Conservation (phyloP, 2,329 filamentous ascomycete species). For the Scedosporium dehoogii region DNA sequence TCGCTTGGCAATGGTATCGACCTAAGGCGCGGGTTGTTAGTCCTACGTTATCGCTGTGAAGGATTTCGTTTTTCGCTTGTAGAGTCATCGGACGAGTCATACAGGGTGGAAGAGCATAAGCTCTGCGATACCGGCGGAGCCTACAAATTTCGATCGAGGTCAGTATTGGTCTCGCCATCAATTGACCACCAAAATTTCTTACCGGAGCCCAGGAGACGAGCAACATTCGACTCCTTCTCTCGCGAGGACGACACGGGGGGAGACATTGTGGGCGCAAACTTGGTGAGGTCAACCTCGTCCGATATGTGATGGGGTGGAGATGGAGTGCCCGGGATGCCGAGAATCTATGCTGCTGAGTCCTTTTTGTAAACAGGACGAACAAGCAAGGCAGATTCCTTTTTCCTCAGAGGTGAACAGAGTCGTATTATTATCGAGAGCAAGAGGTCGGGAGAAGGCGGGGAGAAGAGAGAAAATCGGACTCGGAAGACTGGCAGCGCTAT, state of each 20-base stretch:
- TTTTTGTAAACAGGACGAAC: background rate
- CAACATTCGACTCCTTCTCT: conserved; percentile 79
- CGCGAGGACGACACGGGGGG: conserved; percentile 20
- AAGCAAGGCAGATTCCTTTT: background rate
- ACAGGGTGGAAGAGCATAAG: conserved; percentile 88
- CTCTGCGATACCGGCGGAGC: conserved; percentile 86
- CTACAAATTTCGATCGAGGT: conserved; percentile 32
- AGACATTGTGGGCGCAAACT: conserved; percentile 2
- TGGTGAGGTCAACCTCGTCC: background rate
- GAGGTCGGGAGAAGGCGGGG: conserved; percentile 2
- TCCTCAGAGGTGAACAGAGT: background rate
- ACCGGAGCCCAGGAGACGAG: conserved; percentile 89
- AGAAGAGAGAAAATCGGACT: conserved; percentile 1
- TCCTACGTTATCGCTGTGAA: background rate
- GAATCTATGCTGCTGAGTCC: background rate
- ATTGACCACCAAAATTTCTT: conserved; percentile 14
- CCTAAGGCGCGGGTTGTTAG: conserved; percentile 34
- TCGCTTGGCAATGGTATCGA: conserved; percentile 97
- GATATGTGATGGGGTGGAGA: background rate
- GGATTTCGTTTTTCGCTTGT: background rate
- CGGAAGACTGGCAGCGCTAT: background rate
- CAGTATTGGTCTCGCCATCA: background rate
- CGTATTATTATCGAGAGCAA: background rate
- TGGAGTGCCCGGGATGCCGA: background rate
- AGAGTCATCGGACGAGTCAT: conserved; percentile 19